Base-by-base conservation (phyloP, 2,329 filamentous ascomycete species). In the Fusarium sp. region DNA sequence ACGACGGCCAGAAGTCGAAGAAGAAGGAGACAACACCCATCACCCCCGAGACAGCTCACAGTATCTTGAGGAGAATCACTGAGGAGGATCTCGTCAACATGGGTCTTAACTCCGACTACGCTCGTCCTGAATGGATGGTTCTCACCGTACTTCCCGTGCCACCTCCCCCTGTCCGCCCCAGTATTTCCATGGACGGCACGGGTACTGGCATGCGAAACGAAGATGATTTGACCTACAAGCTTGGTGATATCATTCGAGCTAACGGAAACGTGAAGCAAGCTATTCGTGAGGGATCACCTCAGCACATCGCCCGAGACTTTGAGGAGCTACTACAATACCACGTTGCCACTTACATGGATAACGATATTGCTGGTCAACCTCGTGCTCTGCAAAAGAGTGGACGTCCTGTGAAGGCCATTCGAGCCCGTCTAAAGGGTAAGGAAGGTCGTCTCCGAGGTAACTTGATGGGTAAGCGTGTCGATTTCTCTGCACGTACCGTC, bases 271-370 rank as follows among this genome's bases (percentile, higher is more conserved):
- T 99, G 59, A 90, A 93, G 73, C 91, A 96, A 73, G 96, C 94
- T 64, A 93, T 97, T 75, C 89, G 93, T 62, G 94, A 98, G 79
- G 96, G 96, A 60, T 94, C 94, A 6, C 94, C 96, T 1, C 90
- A 93, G 69, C 96, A 99, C 81, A 93, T 98, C 71, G 89, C 94
- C 18, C 88, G 90, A 62, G 96, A 99, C 76, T 98, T 98, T 62
- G 93, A 97, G 80, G 90, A 91, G 69, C 84, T 99, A 31, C 85
- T 99, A 39, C 97, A 99, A 78, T 99, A 97, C 78, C 97, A 99
- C 77, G 94, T 99, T 64, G 97, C 97, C 44, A 99, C 97, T 2
- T 97, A 98, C 82, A 99, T 99, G 97, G 96, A 99, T 81, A 99
- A 99, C 76, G 95, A 99, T 79, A 98, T 98, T 81, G 96, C 97